Percentiles rank a stretch among this genome's conserved stretches.
Evolutionary conservation across 2,329 filamentous ascomycete species (phyloP).

Genomic region (Fusarium sp.): DNA sequence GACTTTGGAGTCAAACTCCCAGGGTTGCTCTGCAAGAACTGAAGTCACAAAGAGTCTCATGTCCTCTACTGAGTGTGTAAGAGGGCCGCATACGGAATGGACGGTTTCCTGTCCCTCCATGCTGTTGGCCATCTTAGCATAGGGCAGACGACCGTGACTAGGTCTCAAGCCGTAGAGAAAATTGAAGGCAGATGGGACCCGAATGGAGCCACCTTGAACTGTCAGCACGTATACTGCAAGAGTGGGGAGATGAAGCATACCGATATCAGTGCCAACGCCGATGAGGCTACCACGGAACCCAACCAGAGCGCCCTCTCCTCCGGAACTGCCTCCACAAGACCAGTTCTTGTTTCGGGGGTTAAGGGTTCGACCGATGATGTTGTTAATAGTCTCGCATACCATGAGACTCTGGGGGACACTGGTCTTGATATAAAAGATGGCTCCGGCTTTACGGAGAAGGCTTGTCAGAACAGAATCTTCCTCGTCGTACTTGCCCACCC

Average conservation of each 20-base stretch:
- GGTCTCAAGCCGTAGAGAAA: slow-evolving; percentile 47
- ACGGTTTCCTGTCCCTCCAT: slow-evolving; percentile 51
- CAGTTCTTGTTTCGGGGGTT: slow-evolving; percentile 51
- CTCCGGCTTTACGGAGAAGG: slow-evolving; percentile 46
- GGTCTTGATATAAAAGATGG: slow-evolving; percentile 42
- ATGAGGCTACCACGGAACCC: slow-evolving; percentile 48
- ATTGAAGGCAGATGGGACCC: slow-evolving; percentile 48
- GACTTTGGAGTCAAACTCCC: slow-evolving; percentile 51
- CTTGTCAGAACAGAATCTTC: slow-evolving; percentile 46
- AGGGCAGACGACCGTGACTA: slow-evolving; percentile 42
- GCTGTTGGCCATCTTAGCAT: slow-evolving; percentile 48
- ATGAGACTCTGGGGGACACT: slow-evolving; percentile 41
- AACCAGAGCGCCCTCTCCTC: slow-evolving; percentile 52
- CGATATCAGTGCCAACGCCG: slow-evolving; percentile 53
- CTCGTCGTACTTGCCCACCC: slow-evolving; percentile 47
- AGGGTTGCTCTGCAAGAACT: slow-evolving; percentile 49
- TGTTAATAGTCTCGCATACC: slow-evolving; percentile 41
- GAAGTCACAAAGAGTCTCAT: slow-evolving; percentile 39
- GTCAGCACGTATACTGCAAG: slow-evolving; percentile 41
- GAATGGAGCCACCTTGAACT: slow-evolving; percentile 47
- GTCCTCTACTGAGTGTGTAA: slow-evolving; percentile 43
- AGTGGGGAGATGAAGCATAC: slow-evolving; percentile 4
- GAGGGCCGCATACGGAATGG: slow-evolving; percentile 48
- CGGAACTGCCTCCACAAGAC: slow-evolving; percentile 51
- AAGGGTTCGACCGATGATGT: slow-evolving; percentile 49